phyloP scores from a whole-genome alignment of 1,139 yeast genomes.

The Candida pseudoviswanathii region DNA sequence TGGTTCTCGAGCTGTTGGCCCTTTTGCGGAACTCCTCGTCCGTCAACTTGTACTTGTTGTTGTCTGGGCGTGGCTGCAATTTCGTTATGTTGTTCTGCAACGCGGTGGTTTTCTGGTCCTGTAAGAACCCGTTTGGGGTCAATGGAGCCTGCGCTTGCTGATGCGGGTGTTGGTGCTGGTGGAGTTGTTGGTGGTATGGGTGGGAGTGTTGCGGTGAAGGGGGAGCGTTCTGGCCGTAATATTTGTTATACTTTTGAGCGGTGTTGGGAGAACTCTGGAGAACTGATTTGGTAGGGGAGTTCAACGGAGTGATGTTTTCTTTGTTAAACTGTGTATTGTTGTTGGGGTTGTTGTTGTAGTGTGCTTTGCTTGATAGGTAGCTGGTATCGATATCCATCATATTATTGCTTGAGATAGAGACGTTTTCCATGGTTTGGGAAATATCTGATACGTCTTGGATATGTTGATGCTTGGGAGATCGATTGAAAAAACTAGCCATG shows the following conservation, averaged over 20 bases:
- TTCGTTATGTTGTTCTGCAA: slow-evolving; percentile 34
- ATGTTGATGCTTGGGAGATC: slow-evolving; percentile 26
- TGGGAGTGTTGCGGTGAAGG: slow-evolving; percentile 8
- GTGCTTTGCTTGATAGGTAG: slow-evolving; percentile 21
- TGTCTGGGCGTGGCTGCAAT: slow-evolving; percentile 30
- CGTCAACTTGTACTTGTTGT: slow-evolving; percentile 22
- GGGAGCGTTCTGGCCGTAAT: slow-evolving; percentile 4
- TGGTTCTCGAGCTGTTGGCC: slow-evolving; percentile 75
- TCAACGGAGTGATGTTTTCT: slow-evolving; percentile 48
- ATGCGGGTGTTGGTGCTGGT: slow-evolving; percentile 10
- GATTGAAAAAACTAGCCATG: slow-evolving; percentile 26
- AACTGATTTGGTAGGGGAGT: slow-evolving; percentile 45
- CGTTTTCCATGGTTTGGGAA: slow-evolving; percentile 49
- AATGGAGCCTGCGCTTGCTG: slow-evolving; percentile 4
- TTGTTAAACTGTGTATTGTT: slow-evolving; percentile 31
- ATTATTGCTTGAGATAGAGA: slow-evolving; percentile 34
- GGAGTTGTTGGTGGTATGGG: slow-evolving; percentile 9
- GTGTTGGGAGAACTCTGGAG: slow-evolving; percentile 35
- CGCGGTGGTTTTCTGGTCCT: slow-evolving; percentile 8
- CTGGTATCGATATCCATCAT: slow-evolving; percentile 51
- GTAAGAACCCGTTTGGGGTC: not conserved
- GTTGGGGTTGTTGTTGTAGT: slow-evolving; percentile 11
- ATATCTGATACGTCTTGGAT: slow-evolving; percentile 28
- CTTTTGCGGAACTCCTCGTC: slow-evolving; percentile 55
- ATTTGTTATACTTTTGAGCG: slow-evolving; percentile 11